Base-by-base conservation (phyloP, 2,329 filamentous ascomycete genomes). In the Juglanconis juglandina region DNA sequence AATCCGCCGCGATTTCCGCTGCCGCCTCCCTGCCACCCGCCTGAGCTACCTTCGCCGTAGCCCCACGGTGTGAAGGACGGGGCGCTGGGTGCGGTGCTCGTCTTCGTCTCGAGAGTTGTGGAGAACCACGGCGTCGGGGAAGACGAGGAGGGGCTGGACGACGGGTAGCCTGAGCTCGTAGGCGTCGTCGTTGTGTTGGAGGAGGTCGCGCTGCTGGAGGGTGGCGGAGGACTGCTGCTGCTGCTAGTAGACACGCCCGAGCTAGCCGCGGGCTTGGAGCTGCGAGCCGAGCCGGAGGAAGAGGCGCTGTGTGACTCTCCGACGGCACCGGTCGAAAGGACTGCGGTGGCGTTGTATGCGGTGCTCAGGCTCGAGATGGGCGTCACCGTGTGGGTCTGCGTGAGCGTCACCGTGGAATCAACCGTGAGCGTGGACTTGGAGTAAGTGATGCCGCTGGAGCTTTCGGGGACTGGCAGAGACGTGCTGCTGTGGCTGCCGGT, bases 91-190 rank as follows among this genome's bases (percentile, higher is more conserved):
- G 49, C 17, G n/a, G 44, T 47, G 33, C 37, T 50, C 30, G 61
- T 57, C 17, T 14, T 55, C 17, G 60, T 62, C 39, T 51, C 50
- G 4, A 62, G 17, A 24, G 54, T 48, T 3, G 61, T 61, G n/a
- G 58, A 58, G 33, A 55, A 46, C 11, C 54, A 54, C 11, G 58
- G 48, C 24, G 34, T 17, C 24, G 24, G 24, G 37, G 6, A 13
- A 42, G 58, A 49, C 13, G 58, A 24, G 14, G 53, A 42, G 5
- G 42, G 42, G 52, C 37, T 53, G 37, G 17, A 47, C 13, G 44
- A 47, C 24, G 24, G 24, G 24, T 24, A 24, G 24, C 24, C 24
- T 24, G 24, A 24, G 24, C 24, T 24, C 24, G 24, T 24, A 24
- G 24, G 24, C 24, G 24, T 24, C 2, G 2, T 24, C 24, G 24